Evolutionary conservation across 2,329 filamentous ascomycete genomes (phyloP), one percentile per base, ranked within the genome.

Genomic region (Juglanconis sp.): DNA sequence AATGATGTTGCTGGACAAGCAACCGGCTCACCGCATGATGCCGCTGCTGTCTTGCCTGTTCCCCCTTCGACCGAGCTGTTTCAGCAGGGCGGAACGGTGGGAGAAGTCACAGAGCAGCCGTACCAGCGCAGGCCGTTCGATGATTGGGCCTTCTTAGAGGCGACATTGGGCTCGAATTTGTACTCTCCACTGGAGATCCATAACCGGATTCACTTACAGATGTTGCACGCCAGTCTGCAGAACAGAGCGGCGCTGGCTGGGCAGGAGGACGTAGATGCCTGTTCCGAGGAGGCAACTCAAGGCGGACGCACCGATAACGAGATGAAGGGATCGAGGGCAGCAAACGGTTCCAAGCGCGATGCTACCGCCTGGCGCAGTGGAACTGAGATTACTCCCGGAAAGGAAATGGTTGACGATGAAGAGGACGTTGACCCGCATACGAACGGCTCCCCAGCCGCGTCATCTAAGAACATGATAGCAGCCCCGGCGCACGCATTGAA

Each of bases 181-280:
- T 54, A 61, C 32, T 63, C 58, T 35, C 46, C 61, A 17, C 44
- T 57, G n/a, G 54, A 61, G 42, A 55, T 55, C 17, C 61, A 63
- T n/a, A 52, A 58, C 10, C 51, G 54, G 8, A 38, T 63, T 17
- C 61, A 63, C 46, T 38, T 58, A 46, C 44, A 36, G 35, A 58
- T 60, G 51, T 13, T 61, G 31, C 30, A 52, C 15, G 54, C 50
- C 11, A 35, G 46, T 42, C 46, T 53, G 5, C 35, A 24, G 7
- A 34, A 46, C 38, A 10, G 32, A n/a, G 10, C n/a, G 5, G 35
- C 38, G 3, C 24, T 13, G 15, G 40, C 10, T n/a, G 1, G 10
- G 31, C 10, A 17, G 4, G 3, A 7, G 11, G 30, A 5, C n/a
- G 11, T 4, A 5, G 35, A 55, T 3, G 4, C n/a, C 17, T n/a